A percentile compares a stretch with the other conserved stretches of the same genome.
phyloP scores from a whole-genome alignment of 1,284 basidiomycete species.

The Cryptococcus sp. region DNA sequence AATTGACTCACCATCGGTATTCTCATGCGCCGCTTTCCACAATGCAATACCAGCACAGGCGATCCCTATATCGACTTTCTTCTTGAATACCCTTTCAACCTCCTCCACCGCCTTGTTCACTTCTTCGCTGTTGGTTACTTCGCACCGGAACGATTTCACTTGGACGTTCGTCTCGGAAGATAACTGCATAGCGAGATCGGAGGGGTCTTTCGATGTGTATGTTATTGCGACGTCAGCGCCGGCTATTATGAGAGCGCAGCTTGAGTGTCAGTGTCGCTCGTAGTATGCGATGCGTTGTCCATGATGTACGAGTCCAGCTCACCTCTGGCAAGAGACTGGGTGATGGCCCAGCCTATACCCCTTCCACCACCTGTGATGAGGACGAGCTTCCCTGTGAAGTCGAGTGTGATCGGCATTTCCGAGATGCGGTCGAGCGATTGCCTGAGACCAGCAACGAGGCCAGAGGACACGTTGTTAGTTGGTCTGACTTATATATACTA shows the following conservation, averaged over 20 bases:
- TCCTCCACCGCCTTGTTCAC: constrained; percentile 37
- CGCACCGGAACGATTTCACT: constrained; percentile 44
- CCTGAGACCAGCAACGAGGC: too few species aligned
- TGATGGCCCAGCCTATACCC: constrained; percentile 58
- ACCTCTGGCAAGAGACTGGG: constrained; percentile 56
- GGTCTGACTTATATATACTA: too few species aligned
- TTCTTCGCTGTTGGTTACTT: constrained; percentile 28
- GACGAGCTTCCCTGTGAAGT: constrained; percentile 12
- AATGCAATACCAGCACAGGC: constrained; percentile 40
- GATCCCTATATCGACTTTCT: constrained; percentile 42
- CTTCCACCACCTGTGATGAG: constrained; percentile 20
- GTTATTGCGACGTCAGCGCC: constrained; percentile 48
- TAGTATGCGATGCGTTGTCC: constrained; percentile 53
- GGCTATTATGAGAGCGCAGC: constrained; percentile 12
- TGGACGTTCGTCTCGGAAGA: constrained; percentile 29
- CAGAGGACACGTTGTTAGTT: too few species aligned
- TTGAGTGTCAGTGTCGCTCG: constrained; percentile 40
- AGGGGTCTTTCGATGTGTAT: constrained; percentile 44
- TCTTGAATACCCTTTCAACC: constrained; percentile 31
- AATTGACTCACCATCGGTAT: constrained; percentile 45
- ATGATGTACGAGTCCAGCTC: constrained; percentile 56
- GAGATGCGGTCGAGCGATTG: too few species aligned
- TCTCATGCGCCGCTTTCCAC: constrained; percentile 47
- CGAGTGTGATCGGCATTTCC: constrained; percentile 12
- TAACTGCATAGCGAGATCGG: constrained; percentile 26